Percentiles rank a stretch among this genome's conserved stretches.
phyloP scores from a whole-genome alignment of 345 rosid genomes.

The Triadica sebifera region DNA sequence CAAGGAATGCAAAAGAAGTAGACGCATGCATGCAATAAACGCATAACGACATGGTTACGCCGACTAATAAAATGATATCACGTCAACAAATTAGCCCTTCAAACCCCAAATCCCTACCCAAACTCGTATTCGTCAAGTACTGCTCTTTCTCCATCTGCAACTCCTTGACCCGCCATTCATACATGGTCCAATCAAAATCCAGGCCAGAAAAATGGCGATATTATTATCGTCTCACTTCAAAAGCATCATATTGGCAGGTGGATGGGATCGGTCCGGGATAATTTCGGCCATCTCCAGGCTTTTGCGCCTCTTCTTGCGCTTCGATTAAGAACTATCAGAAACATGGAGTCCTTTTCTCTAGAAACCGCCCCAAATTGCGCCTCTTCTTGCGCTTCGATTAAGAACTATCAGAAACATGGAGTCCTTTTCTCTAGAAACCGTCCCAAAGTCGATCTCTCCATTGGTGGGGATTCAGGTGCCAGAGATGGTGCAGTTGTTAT shows the following conservation, averaged over 20 bases:
- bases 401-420: conserved; percentile 34
- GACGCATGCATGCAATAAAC: too few relatives aligned
- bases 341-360: conserved; percentile 21
- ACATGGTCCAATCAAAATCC: conserved; percentile 17
- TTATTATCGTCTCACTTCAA: conserved; percentile 32
- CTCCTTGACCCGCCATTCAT: conserved; percentile 27
- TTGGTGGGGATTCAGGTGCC: conserved; percentile 32
- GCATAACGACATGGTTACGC: too few relatives aligned
- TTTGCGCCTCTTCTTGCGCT: conserved; percentile 28
- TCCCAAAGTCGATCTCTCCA: conserved; percentile 34
- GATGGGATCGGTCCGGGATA: conserved; percentile 8
- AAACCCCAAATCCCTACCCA: not conserved
- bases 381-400: conserved; percentile 35
- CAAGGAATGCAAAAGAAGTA: too few relatives aligned
- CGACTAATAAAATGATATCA: too few relatives aligned
- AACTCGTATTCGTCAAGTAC: conserved; percentile 29
- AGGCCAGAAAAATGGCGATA: conserved; percentile 7
- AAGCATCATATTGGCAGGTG: conserved; percentile 32
- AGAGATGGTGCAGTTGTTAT: conserved; percentile 9
- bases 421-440: conserved; percentile 23
- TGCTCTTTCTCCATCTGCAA: conserved; percentile 33
- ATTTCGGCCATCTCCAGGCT: not conserved
- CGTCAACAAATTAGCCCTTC: too few relatives aligned
- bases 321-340: conserved; percentile 37
- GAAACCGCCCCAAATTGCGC: conserved; percentile 24